phyloP scores from a whole-genome alignment of 225 moss, liverwort and hornwort species.

The Pseudoscleropodium purum region DNA sequence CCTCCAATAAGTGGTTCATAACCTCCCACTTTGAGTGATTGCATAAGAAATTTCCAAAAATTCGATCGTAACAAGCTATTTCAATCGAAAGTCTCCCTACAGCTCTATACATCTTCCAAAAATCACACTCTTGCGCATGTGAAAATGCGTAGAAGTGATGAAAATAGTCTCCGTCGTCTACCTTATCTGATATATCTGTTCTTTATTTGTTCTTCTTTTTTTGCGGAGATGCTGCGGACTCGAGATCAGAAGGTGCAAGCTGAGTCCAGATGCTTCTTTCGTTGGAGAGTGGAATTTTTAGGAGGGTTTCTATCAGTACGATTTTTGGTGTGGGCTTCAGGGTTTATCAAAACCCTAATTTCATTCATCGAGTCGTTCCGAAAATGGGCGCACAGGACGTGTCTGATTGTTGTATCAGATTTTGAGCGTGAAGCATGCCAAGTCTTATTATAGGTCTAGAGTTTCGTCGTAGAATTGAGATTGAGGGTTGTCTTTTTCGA shows the following conservation, averaged over 20 bases:
- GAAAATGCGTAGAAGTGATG: background rate
- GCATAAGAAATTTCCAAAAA: background rate
- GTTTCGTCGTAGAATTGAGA: background rate
- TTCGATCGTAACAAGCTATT: background rate
- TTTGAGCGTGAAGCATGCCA: background rate
- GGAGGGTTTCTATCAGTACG: background rate
- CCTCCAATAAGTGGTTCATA: background rate
- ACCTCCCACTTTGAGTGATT: background rate
- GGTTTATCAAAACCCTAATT: background rate
- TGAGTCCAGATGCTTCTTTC: background rate
- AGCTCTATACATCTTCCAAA: background rate
- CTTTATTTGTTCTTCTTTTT: too few species aligned
- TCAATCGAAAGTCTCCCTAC: background rate
- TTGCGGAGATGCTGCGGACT: background rate
- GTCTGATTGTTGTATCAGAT: background rate
- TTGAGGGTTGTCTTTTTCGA: background rate
- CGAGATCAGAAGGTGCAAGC: background rate
- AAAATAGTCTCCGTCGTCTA: background rate
- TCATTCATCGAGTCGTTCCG: background rate
- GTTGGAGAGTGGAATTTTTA: background rate
- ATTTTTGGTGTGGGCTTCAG: background rate
- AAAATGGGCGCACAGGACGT: background rate
- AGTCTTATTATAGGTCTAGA: background rate
- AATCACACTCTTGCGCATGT: too few species aligned
- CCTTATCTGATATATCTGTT: too few species aligned